Evolutionary conservation across 257 asterid species (phyloP), one percentile per base, ranked within the genome.

Genomic region (Thymus mandschuricus): DNA sequence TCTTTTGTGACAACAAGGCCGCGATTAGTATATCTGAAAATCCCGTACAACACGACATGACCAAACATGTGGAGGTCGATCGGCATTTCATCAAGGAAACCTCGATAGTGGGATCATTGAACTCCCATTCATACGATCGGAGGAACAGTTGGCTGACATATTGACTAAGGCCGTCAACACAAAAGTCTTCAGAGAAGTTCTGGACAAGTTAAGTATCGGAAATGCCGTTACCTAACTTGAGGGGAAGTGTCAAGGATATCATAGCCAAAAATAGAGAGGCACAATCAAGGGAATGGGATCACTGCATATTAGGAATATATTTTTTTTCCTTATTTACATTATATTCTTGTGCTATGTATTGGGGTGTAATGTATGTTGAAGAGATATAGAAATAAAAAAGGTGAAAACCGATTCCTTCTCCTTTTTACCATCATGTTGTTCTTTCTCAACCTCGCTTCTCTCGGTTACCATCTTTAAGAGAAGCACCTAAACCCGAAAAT

Each of bases 171-270:
- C 11, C 31, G 31, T 15, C 31, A 52, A 52, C 58, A 52, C 31
- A 6, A 21, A 52, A 52, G 11, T 52, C 58, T 49, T 49, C 28
- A 13, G 43, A 13, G 28, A 13, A 49, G 28, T 49, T 49, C 2
- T 10, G 28, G 55, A 4, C 58, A 52, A 52, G 58, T 52, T 52
- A 52, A 21, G 58, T 52, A 52, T 52, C 58, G 58, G 58, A 52
- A 27, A 52, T 52, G 58, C 31, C 1, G 58, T 52, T 8, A 21
- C 58, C 7, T 52, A n/a, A n/a, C n/a, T n/a, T n/a, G n/a, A n/a
- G n/a, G n/a, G n/a, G n/a, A n/a, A n/a, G n/a, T n/a, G n/a, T n/a
- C n/a, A n/a, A n/a, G n/a, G n/a, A n/a, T n/a, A n/a, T n/a, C n/a
- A n/a, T n/a, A n/a, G n/a, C n/a, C n/a, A n/a, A n/a, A n/a, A n/a